Percentiles rank a stretch among this genome's conserved stretches.
These are phyloP conservation scores for Trypanosoma melophagium DNA, from an alignment of 208 protist genomes.

Conservation along the genomic window DNA sequence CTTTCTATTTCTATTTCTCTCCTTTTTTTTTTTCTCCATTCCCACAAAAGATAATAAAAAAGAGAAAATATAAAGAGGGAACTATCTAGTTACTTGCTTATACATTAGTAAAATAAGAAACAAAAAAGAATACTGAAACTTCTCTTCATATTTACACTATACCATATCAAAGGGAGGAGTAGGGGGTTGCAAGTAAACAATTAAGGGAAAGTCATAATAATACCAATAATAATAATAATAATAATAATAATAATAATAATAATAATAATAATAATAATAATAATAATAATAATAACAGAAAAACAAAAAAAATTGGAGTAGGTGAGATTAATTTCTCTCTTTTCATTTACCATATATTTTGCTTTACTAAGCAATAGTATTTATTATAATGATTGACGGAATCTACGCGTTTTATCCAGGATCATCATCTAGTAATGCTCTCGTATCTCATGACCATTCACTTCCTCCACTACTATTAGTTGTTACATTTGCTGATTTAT, in stretches of 20 bases:
- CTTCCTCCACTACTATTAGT: slow-evolving; percentile 13
- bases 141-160: too few relatives aligned
- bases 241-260: too few relatives aligned
- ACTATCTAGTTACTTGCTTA: neutral
- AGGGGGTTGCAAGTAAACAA: too few relatives aligned
- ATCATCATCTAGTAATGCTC: neutral
- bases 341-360: neutral
- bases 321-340: too few relatives aligned
- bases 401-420: slow-evolving; percentile 14
- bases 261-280: neutral
- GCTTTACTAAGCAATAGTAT: neutral
- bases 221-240: too few relatives aligned
- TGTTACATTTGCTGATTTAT: neutral
- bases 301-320: too few relatives aligned
- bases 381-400: slow-evolving; percentile 6
- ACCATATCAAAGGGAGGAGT: too few relatives aligned
- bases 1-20: too few relatives aligned
- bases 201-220: too few relatives aligned
- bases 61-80: neutral
- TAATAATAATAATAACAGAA: neutral
- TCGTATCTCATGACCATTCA: neutral
- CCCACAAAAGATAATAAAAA: neutral
- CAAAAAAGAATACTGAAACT: too few relatives aligned
- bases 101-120: too few relatives aligned
- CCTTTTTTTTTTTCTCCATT: neutral